phyloP scores from a whole-genome alignment of 192 early-diverging fungal species.

The Allomyces macrogynus region DNA sequence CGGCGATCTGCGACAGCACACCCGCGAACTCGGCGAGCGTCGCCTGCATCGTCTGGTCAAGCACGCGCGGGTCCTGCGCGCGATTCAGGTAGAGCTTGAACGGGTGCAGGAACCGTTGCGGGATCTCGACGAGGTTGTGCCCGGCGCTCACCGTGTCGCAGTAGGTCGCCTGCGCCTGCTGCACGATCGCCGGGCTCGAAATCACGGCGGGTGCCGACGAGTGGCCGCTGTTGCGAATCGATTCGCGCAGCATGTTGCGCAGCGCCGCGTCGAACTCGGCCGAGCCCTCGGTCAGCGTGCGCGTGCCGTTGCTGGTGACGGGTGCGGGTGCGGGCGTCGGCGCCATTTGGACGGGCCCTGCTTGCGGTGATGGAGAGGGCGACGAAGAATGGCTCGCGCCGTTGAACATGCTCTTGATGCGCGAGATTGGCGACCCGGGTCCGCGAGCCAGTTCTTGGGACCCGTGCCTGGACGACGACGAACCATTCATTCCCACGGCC shows the following conservation, averaged over 20 bases:
- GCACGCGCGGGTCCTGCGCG: not conserved
- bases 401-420: no score
- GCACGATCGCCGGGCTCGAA: no score
- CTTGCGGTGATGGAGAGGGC: no score
- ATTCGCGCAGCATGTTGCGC: constrained; percentile 6
- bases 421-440: no score
- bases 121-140: not conserved
- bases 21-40: constrained; percentile 20
- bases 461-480: no score
- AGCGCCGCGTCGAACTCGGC: constrained; percentile 2
- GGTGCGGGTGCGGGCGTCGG: no score
- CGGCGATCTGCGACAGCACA: constrained; percentile 18
- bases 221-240: not conserved
- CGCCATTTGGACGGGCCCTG: no score
- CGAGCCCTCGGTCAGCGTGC: not conserved
- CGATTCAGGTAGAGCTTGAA: not conserved
- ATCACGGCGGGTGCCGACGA: no score
- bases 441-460: no score
- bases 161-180: not conserved
- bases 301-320: not conserved
- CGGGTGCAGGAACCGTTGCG: not conserved
- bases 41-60: not conserved
- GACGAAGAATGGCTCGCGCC: no score
- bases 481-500: no score
- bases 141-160: not conserved